These are phyloP conservation scores for Penicillium desertorum DNA, from an alignment of 495 filamentous ascomycete species.

Conservation along the genomic window DNA sequence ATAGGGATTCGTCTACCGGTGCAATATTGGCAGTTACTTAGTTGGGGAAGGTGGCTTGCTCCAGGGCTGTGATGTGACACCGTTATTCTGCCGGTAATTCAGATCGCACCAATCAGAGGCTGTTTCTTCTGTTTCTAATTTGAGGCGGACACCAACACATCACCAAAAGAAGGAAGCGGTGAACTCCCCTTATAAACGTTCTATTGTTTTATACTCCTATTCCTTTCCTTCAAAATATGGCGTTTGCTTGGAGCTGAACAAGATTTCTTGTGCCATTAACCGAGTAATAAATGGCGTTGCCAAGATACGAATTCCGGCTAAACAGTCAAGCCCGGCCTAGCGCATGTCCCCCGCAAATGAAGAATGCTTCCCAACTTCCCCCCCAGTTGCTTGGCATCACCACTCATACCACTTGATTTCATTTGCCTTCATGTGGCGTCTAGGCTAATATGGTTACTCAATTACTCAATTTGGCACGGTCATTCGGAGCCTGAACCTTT, in stretches of 20 bases:
- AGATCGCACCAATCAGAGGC: background rate
- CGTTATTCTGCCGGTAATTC: background rate
- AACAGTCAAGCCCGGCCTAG: constrained; percentile 2
- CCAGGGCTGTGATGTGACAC: background rate
- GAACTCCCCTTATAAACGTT: background rate
- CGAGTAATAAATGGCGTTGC: constrained; percentile 2
- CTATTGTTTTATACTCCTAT: background rate
- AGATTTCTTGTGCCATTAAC: background rate
- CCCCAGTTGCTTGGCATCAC: constrained; percentile 6
- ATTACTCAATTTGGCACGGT: constrained; percentile 15
- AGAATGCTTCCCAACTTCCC: background rate
- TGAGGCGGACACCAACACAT: background rate
- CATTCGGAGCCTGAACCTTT: background rate
- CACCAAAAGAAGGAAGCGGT: background rate
- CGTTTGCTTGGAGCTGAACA: constrained; percentile 4
- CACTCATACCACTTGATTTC: background rate
- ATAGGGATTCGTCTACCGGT: background rate
- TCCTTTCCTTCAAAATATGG: background rate
- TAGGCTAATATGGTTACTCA: constrained; percentile 2
- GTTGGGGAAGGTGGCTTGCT: background rate
- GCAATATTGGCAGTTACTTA: background rate
- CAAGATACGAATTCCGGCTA: constrained; percentile 14
- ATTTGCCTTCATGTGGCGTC: background rate
- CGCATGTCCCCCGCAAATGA: constrained; percentile 12
- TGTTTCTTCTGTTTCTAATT: background rate